Base-by-base conservation (phyloP, 2,329 filamentous ascomycete species). In the Onygenales sp. region DNA sequence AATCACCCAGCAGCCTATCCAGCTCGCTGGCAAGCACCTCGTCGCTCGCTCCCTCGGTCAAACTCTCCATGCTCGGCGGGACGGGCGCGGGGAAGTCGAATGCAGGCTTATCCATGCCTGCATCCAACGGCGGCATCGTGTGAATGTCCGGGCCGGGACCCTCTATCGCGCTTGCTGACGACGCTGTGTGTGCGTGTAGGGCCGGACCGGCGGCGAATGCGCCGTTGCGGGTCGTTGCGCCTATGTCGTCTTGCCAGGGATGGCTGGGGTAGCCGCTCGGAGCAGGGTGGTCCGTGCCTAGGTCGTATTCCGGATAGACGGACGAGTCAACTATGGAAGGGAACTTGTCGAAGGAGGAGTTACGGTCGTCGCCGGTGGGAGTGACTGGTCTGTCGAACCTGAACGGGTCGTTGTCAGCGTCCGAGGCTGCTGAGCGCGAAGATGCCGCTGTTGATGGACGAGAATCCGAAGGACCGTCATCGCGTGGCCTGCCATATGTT, bases 271-370 rank as follows among this genome's bases (percentile, higher is more conserved):
- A 44, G 17, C 43, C 43, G 42, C 33, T 45, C 14, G 14, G 7
- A n/a, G 32, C 10, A 10, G 41, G 33, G 32, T n/a, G 33, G 21
- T n/a, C 31, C 21, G 38, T 43, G 32, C 42, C 33, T 17, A 32
- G 14, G n/a, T 82, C 76, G 70, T 70, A 66, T 32, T 63, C 63
- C 70, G 78, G 52, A 68, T 79, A 52, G 66, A 70, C 33, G 65
- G 68, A 7, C 68, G 79, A 60, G 66, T 75, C 21, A 70, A 78
- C 6, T 58, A 74, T 35, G 61, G 70, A 5, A 58, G 77, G 8
- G 74, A 78, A 59, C 45, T 70, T 48, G 53, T 72, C 35, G 75
- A 77, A 50, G 50, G 59, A 17, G 55, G 55, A 31, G 53, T 47
- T 13, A 55, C 53, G 8, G 51, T 43, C 31, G 27, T 21, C 7